phyloP scores from a whole-genome alignment of 2,329 filamentous ascomycete genomes.

The Colletotrichum lini region DNA sequence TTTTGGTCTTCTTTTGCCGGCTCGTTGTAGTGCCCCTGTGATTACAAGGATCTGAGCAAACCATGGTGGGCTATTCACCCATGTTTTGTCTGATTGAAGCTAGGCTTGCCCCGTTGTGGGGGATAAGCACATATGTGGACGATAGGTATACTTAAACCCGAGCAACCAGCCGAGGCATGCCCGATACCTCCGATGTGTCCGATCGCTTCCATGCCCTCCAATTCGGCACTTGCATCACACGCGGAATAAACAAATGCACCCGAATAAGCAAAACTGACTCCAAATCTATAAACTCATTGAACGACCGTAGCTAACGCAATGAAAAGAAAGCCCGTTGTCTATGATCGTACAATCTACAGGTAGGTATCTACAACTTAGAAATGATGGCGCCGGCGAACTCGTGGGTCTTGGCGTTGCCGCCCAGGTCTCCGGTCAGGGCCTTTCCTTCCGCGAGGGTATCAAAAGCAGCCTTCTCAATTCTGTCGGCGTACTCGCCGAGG shows the following conservation, averaged over 20 bases:
- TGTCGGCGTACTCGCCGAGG: conserved; percentile 84
- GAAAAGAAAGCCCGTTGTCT: conserved; percentile 40
- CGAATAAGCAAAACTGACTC: conserved; percentile 2
- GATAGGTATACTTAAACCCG: conserved; percentile 5
- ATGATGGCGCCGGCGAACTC: conserved; percentile 97
- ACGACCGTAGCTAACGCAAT: conserved; percentile 41
- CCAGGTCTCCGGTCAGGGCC: conserved; percentile 94
- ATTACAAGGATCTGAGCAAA: conserved; percentile 6
- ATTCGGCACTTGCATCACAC: background rate
- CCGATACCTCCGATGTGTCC: no score
- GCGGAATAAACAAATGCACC: conserved; percentile 2
- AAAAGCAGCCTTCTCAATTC: conserved; percentile 96
- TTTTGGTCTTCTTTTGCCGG: background rate
- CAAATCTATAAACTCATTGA: conserved; percentile 42
- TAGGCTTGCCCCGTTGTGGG: conserved; percentile 1
- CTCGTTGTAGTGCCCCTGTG: background rate
- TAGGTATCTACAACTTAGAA: conserved; percentile 67
- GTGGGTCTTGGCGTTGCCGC: conserved; percentile 94
- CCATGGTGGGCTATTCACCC: background rate
- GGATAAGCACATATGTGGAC: conserved; percentile 15
- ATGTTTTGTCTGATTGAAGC: conserved; percentile 1
- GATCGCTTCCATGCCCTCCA: no score
- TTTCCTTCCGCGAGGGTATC: conserved; percentile 96
- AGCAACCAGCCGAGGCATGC: no score
- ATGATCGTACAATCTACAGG: conserved; percentile 43